Conservation (phyloP, 371 early-diverging fungal species). For the Mortierella sp. region DNA sequence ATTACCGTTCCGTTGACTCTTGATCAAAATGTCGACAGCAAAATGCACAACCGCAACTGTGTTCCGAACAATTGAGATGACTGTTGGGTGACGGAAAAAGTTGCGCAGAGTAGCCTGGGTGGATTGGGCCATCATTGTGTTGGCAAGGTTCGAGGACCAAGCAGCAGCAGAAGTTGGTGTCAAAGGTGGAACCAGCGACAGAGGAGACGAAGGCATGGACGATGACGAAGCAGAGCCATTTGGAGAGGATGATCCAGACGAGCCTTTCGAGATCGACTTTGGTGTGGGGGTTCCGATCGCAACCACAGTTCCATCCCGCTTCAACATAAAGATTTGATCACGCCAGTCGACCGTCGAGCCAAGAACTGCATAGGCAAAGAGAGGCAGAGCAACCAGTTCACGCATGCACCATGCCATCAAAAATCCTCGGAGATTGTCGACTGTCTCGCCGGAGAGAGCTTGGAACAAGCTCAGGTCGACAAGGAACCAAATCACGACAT, state of each 20-base stretch:
- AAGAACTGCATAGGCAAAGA: slow-evolving; percentile 81
- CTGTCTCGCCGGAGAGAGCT: slow-evolving; percentile 55
- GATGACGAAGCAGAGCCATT: slow-evolving; percentile 2
- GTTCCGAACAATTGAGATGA: slow-evolving; percentile 38
- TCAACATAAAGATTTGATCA: slow-evolving; percentile 67
- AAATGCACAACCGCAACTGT: slow-evolving; percentile 49
- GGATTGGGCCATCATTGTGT: slow-evolving; percentile 44
- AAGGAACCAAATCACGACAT: slow-evolving; percentile 80
- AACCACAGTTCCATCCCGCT: slow-evolving; percentile 68
- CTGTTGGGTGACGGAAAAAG: slow-evolving; percentile 49
- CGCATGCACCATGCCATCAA: slow-evolving; percentile 77
- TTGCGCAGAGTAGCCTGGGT: slow-evolving; percentile 45
- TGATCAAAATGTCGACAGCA: slow-evolving; percentile 52
- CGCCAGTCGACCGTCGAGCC: slow-evolving; percentile 92
- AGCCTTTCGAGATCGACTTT: no score
- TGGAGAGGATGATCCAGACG: no score
- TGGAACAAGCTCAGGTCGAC: slow-evolving; percentile 72
- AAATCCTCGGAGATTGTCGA: slow-evolving; percentile 52
- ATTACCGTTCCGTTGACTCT: slow-evolving; percentile 53
- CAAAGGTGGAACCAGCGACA: slow-evolving; percentile 1
- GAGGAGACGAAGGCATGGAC: slow-evolving; percentile 4
- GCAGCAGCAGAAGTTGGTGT: slow-evolving; percentile 34
- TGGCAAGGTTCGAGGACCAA: slow-evolving; percentile 29
- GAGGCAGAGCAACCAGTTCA: slow-evolving; percentile 85
- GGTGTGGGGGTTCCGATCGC: slow-evolving; percentile 12